Evolutionary conservation across 2,329 filamentous ascomycete genomes (phyloP).

Genomic region (Pseudovirgaria hyperparasitica): DNA sequence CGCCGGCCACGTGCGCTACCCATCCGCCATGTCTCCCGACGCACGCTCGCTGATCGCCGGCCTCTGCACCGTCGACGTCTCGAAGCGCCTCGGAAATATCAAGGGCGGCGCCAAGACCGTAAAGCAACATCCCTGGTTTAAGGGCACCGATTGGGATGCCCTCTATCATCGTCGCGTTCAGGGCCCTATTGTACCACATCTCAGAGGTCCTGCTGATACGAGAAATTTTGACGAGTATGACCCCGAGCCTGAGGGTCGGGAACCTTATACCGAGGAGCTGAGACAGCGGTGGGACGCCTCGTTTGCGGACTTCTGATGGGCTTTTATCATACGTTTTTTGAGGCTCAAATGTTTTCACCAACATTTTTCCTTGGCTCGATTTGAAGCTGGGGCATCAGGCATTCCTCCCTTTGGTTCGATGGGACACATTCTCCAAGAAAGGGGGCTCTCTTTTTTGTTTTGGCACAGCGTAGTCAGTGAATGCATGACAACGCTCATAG

Average conservation of each 20-base stretch:
- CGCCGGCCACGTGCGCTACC: slow-evolving; percentile 64
- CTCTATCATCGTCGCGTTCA: slow-evolving; percentile 49
- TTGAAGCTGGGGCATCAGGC: too few species aligned
- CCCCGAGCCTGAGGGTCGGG: slow-evolving; percentile 55
- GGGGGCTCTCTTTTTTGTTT: too few species aligned
- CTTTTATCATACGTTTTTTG: too few species aligned
- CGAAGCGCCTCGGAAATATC: slow-evolving; percentile 65
- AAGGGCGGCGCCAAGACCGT: slow-evolving; percentile 59
- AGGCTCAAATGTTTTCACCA: too few species aligned
- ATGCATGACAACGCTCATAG: too few species aligned
- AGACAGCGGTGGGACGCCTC: slow-evolving; percentile 54
- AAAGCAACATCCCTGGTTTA: slow-evolving; percentile 66
- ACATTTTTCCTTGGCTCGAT: too few species aligned
- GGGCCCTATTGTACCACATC: slow-evolving; percentile 64
- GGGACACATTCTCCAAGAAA: too few species aligned
- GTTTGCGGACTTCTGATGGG: slow-evolving; percentile 55
- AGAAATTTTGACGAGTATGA: slow-evolving; percentile 75
- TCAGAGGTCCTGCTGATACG: slow-evolving; percentile 60
- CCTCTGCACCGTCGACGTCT: slow-evolving; percentile 68
- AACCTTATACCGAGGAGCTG: slow-evolving; percentile 58
- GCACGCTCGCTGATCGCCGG: slow-evolving; percentile 64
- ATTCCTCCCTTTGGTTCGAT: too few species aligned
- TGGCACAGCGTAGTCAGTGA: too few species aligned
- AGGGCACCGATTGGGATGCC: slow-evolving; percentile 60
- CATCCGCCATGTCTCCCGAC: slow-evolving; percentile 51